Base-by-base conservation (phyloP, 768 basidiomycete genomes). In the Suillus weaverae region DNA sequence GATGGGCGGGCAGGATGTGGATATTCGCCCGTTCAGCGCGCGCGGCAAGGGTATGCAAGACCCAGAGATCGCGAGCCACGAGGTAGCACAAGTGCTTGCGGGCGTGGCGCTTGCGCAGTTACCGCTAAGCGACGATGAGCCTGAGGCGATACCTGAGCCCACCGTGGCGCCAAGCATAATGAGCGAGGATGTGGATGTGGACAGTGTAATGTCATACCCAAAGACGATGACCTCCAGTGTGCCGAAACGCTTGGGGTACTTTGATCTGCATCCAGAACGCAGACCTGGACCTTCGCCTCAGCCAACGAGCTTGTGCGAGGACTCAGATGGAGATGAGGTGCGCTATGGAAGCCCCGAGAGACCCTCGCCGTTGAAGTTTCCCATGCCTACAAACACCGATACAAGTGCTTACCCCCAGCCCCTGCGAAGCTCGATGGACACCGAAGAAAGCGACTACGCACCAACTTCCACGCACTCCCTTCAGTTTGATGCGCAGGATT, bases 231-330 rank as follows among this genome's bases (percentile, higher is more conserved):
- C 38, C 16, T 39, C 38, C 5, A 57, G 26, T 39, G 38, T 39
- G 26, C 36, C 36, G 10, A 77, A 60, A 53, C 82, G 89, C 20
- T 60, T 86, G 33, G 88, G 89, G 0, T 93, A 93, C 73, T 93
- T 93, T 72, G 91, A 92, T 72, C 70, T 91, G 16, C 91, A 93
- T 72, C 91, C 91, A 13, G 91, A 92, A 53, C 82, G 91, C 53
- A 79, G 87, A 44, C 83, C 83, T 26, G 72, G 70, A 57, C 35
- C 32, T 33, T 67, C 60, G 39, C 18, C 62, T 5, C 53, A 14
- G 46, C 64, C 43, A 66, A 61, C n/a, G 70, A 65, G 64, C 68
- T 67, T 65, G 74, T 70, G 66, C 66, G 68, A 71, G 61, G 74
- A 77, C 59, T 78, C 76, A 68, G 76, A 78, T 36, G 76, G 72